phyloP scores from a whole-genome alignment of 371 early-diverging fungal species.

The Circinella minor region DNA sequence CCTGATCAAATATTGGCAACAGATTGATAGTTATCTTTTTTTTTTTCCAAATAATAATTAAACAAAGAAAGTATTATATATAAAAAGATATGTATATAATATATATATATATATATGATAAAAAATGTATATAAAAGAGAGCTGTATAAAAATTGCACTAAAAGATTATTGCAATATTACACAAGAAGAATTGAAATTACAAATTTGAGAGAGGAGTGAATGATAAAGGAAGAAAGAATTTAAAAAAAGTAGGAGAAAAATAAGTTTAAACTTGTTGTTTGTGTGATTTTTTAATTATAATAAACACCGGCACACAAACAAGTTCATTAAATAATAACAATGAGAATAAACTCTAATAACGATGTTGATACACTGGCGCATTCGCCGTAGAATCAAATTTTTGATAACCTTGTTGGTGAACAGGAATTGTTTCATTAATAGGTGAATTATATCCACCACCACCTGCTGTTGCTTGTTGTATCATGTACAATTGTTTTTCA shows the following conservation, averaged over 20 bases:
- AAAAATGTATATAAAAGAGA: neutral
- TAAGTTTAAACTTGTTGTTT: too few relatives aligned
- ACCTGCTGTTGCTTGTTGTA: constrained; percentile 24
- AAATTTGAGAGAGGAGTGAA: neutral
- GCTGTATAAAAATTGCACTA: neutral
- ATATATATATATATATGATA: neutral
- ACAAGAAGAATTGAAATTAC: constrained; percentile 2
- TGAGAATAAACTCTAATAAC: constrained; percentile 7
- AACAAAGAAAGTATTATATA: too few relatives aligned
- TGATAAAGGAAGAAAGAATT: neutral
- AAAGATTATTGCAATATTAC: constrained; percentile 1
- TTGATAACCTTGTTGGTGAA: constrained; percentile 9
- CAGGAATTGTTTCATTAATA: constrained; percentile 8
- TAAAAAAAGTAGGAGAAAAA: too few relatives aligned
- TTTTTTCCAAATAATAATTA: too few relatives aligned
- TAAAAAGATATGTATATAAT: too few relatives aligned
- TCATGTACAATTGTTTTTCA: constrained; percentile 26
- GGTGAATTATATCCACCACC: neutral
- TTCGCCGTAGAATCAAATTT: constrained; percentile 13
- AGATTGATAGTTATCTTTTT: too few relatives aligned
- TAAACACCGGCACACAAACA: too few relatives aligned
- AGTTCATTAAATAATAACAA: too few relatives aligned
- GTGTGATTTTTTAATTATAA: too few relatives aligned
- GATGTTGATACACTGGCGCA: constrained; percentile 16
- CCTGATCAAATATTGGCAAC: too few relatives aligned